A percentile compares a stretch with the other conserved stretches of the same genome.
Evolutionary conservation across 805 yeast genomes (phyloP).

Genomic region (Ogataea pini): DNA sequence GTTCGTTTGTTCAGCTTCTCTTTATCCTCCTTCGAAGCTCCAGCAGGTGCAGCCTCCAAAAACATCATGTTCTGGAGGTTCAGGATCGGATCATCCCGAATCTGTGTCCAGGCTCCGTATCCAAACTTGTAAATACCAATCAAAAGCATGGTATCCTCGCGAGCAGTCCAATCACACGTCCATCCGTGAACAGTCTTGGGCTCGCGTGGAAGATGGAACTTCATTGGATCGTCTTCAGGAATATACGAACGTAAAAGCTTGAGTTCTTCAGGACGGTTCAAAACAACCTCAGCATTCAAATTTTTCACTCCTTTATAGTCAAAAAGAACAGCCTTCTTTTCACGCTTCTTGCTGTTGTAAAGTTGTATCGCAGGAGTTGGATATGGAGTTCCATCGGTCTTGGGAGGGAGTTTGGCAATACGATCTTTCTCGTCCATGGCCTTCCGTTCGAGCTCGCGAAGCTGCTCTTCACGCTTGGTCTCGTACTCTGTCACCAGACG

Average conservation of each 20-base stretch:
- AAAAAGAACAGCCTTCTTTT: conserved; percentile 85
- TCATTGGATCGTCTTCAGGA: conserved; percentile 56
- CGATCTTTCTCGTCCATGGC: conserved; percentile 55
- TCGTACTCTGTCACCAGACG: conserved; percentile 67
- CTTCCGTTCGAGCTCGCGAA: conserved; percentile 59
- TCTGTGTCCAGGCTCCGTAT: conserved; percentile 92
- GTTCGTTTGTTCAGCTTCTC: conserved; percentile 55
- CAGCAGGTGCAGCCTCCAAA: conserved; percentile 46
- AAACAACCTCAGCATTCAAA: conserved; percentile 84
- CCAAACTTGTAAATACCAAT: conserved; percentile 92
- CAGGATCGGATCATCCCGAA: conserved; percentile 92
- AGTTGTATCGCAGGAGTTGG: conserved; percentile 39
- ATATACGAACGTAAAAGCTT: conserved; percentile 54
- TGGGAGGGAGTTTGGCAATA: conserved; percentile 33
- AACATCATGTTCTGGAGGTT: conserved; percentile 84
- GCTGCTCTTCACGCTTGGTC: conserved; percentile 52
- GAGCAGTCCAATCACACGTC: conserved; percentile 82
- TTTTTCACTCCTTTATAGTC: conserved; percentile 86
- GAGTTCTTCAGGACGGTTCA: conserved; percentile 86
- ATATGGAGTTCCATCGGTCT: conserved; percentile 29
- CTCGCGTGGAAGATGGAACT: conserved; percentile 57
- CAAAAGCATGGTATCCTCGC: conserved; percentile 83
- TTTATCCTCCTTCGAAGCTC: conserved; percentile 39
- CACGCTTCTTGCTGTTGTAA: conserved; percentile 61
- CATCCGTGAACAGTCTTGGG: conserved; percentile 88